These are phyloP conservation scores for Symmetrospora coprosmae DNA, from an alignment of 768 basidiomycete genomes.

Conservation along the genomic window DNA sequence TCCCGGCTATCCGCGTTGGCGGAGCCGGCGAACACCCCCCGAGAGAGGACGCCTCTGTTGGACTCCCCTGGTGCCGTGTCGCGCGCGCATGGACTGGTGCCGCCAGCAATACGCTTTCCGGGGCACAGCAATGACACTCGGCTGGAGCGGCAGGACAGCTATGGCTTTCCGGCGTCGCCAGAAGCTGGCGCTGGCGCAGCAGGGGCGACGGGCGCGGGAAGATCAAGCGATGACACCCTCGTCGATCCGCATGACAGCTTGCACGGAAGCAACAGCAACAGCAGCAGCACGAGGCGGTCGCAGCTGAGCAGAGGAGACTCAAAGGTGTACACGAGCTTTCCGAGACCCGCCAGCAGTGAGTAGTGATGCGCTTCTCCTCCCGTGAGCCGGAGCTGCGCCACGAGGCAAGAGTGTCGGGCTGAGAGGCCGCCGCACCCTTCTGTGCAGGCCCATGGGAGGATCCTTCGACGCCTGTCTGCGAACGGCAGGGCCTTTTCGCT, in stretches of 20 bases:
- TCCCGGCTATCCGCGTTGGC: too few relatives aligned
- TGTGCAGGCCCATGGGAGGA: constrained; percentile 7
- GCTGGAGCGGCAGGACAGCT: not conserved
- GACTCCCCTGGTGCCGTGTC: not conserved
- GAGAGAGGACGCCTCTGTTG: not conserved
- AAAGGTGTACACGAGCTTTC: constrained; percentile 20
- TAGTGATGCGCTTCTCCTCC: not conserved
- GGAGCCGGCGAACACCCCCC: too few relatives aligned
- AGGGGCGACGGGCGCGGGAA: too few relatives aligned
- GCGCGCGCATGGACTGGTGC: not conserved
- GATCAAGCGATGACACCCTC: not conserved
- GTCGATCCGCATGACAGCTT: not conserved
- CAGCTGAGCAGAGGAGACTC: constrained; percentile 1
- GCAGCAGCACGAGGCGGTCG: not conserved
- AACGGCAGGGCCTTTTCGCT: not conserved
- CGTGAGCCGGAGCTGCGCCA: too few relatives aligned
- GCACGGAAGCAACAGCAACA: not conserved
- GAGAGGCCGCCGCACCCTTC: not conserved
- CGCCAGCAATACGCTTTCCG: not conserved
- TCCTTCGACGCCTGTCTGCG: not conserved
- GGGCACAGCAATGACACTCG: not conserved
- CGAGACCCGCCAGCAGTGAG: not conserved
- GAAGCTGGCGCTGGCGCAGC: too few relatives aligned
- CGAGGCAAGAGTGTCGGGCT: not conserved
- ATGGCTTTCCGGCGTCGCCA: not conserved